Conservation (phyloP, 2,329 filamentous ascomycete genomes). For the Pseudocercospora ulei region DNA sequence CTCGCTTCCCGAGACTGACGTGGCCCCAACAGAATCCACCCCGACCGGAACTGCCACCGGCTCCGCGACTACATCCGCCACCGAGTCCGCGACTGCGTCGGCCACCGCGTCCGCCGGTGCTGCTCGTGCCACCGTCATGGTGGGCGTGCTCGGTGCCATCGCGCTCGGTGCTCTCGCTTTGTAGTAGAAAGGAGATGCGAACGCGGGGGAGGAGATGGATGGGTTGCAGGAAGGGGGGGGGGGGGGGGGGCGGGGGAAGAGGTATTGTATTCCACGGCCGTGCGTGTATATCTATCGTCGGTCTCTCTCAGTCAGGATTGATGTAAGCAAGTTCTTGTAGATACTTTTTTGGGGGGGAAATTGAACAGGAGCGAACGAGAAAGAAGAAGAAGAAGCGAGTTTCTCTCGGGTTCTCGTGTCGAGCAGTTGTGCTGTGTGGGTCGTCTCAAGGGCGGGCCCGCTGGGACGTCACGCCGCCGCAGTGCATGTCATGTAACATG, state of each 20-base stretch:
- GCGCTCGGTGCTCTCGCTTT: conserved; percentile 28
- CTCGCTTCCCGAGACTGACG: neutral
- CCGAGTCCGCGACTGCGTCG: conserved; percentile 8
- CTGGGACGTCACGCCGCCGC: no score
- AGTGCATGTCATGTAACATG: no score
- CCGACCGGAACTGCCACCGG: conserved; percentile 6
- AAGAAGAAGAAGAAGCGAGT: neutral
- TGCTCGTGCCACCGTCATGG: conserved; percentile 24
- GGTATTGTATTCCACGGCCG: no score
- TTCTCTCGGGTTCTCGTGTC: neutral
- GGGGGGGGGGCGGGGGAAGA: no score
- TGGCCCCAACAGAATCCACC: neutral
- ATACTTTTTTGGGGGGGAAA: no score
- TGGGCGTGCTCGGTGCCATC: conserved; percentile 25
- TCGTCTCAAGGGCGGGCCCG: no score
- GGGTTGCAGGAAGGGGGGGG: no score
- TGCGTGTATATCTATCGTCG: no score
- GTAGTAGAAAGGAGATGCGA: conserved; percentile 8
- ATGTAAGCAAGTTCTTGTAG: conserved; percentile 6
- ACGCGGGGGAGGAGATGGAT: no score
- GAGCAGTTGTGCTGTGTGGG: no score
- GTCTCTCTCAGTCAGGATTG: no score
- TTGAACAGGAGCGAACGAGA: no score
- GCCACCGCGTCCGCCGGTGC: conserved; percentile 15
- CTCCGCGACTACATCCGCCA: conserved; percentile 10